Evolutionary conservation across 2,329 filamentous ascomycete species (phyloP).

Genomic region (Talaromyces sp.): DNA sequence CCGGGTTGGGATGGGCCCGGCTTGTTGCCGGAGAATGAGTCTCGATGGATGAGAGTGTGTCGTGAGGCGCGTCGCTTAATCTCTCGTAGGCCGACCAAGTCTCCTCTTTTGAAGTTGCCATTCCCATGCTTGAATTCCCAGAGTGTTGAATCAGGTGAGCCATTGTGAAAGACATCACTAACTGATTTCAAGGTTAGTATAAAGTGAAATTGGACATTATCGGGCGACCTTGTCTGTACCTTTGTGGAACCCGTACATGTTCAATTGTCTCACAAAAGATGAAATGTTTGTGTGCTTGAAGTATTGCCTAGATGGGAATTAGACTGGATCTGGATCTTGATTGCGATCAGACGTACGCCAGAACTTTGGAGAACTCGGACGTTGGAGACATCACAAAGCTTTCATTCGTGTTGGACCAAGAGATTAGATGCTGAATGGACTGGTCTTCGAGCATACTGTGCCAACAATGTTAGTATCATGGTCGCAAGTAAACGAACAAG

Average conservation of each 20-base stretch:
- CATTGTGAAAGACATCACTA: constrained; percentile 96
- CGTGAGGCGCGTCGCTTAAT: constrained; percentile 93
- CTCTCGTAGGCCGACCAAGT: constrained; percentile 82
- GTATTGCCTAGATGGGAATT: constrained; percentile 63
- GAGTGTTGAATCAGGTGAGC: constrained; percentile 82
- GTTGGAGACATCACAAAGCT: constrained; percentile 99
- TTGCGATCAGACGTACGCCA: constrained; percentile 63
- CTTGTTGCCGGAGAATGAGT: constrained; percentile 77
- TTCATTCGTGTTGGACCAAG: constrained; percentile 88
- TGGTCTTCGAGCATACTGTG: constrained; percentile 91
- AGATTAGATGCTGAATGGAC: constrained; percentile 89
- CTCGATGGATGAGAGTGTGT: constrained; percentile 86
- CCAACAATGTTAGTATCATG: constrained; percentile 10
- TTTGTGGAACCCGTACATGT: constrained; percentile 99
- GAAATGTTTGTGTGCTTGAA: constrained; percentile 99
- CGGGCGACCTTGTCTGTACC: constrained; percentile 45
- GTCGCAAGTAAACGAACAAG: neutral
- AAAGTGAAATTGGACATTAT: neutral
- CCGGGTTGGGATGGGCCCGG: constrained; percentile 70
- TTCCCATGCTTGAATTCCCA: constrained; percentile 99
- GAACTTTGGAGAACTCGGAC: constrained; percentile 93
- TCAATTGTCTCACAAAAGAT: constrained; percentile 93
- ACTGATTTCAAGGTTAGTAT: constrained; percentile 49
- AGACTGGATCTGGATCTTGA: neutral
- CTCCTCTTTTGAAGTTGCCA: constrained; percentile 92